Conservation (phyloP, 2,329 filamentous ascomycete species). For the Ophiostoma sp. region DNA sequence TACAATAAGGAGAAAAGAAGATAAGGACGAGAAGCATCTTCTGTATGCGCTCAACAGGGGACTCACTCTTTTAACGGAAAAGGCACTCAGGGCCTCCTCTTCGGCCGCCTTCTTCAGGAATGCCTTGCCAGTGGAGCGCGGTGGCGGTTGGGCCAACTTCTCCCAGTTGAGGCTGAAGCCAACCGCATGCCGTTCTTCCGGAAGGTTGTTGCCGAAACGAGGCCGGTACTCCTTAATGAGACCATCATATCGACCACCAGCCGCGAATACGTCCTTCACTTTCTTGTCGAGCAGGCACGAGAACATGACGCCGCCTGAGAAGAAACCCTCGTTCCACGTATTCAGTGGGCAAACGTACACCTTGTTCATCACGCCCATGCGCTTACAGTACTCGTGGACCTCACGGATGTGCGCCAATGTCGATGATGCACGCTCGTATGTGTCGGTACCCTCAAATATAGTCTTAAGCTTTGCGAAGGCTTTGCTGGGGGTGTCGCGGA, state of each 20-base stretch:
- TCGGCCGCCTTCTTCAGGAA: slow-evolving; percentile 64
- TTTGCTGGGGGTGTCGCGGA: slow-evolving; percentile 59
- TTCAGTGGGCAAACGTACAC: slow-evolving; percentile 79
- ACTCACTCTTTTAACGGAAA: slow-evolving; percentile 44
- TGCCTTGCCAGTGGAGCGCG: slow-evolving; percentile 35
- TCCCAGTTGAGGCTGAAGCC: slow-evolving; percentile 92
- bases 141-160: slow-evolving; percentile 62
- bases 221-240: slow-evolving; percentile 79
- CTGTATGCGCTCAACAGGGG: too few relatives aligned
- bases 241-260: slow-evolving; percentile 86
- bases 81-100: slow-evolving; percentile 55
- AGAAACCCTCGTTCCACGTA: slow-evolving; percentile 89
- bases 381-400: slow-evolving; percentile 69
- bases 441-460: slow-evolving; percentile 57
- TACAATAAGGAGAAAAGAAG: too few relatives aligned
- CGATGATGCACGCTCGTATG: slow-evolving; percentile 67
- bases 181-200: slow-evolving; percentile 71
- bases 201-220: slow-evolving; percentile 52
- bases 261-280: slow-evolving; percentile 79
- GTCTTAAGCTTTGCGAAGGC: slow-evolving; percentile 54
- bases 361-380: slow-evolving; percentile 68
- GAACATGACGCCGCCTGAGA: slow-evolving; percentile 77
- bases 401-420: slow-evolving; percentile 75
- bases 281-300: slow-evolving; percentile 85
- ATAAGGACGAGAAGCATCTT: too few relatives aligned